A percentile compares a stretch with the other conserved stretches of the same genome.
Conservation (phyloP, 192 early-diverging fungal species). For the Coemansia sp. region DNA sequence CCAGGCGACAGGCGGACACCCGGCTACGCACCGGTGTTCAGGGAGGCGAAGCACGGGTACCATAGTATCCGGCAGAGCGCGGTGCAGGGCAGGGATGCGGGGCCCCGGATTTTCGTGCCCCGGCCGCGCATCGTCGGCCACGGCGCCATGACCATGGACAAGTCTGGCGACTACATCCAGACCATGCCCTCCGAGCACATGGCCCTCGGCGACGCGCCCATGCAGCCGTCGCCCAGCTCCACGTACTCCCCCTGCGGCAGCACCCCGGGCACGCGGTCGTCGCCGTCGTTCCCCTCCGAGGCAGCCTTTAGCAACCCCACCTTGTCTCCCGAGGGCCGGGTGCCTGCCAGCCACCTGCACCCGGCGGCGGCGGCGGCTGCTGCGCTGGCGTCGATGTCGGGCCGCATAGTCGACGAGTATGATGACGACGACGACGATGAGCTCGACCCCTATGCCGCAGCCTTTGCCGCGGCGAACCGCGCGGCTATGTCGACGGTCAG, state of each 20-base stretch:
- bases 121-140: constrained; percentile 27
- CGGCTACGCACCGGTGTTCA: not conserved
- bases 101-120: constrained; percentile 33
- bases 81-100: not conserved
- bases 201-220: not conserved
- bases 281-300: not conserved
- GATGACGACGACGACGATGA: constrained; percentile 24
- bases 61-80: not conserved
- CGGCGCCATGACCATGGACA: constrained; percentile 29
- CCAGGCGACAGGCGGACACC: not conserved
- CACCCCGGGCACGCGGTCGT: not conserved
- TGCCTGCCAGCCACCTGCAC: not conserved
- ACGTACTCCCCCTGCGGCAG: not conserved
- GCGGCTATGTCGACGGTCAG: not conserved
- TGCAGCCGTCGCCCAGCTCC: not conserved
- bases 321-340: not conserved
- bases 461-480: not conserved
- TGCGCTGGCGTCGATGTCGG: not conserved
- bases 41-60: not conserved
- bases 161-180: constrained; percentile 24
- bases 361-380: constrained; percentile 1
- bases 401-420: constrained; percentile 3
- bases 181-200: not conserved
- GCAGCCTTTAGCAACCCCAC: not conserved
- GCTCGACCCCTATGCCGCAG: not conserved